Evolutionary conservation across 2,329 filamentous ascomycete species (phyloP), one percentile per base, ranked within the genome.

Genomic region (Apiospora marii): DNA sequence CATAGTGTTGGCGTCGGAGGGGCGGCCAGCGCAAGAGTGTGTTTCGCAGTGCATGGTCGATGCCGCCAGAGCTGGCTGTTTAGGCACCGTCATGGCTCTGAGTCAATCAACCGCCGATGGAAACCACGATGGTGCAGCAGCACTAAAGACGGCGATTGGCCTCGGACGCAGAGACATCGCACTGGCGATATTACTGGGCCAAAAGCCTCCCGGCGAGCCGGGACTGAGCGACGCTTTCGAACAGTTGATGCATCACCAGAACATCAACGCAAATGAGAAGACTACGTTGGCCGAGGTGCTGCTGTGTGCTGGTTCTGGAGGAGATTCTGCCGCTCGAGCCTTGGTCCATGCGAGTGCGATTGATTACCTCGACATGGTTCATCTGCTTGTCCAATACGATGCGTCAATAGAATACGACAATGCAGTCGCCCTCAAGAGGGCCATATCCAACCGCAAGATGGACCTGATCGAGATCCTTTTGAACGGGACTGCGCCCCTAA

Each of bases 281-380:
- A 79, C 88, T 58, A 83, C 84, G 2, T 81, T 91, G 74, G 83
- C 87, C 0, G 89, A 92, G 76, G 80, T 90, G 3, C 77, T 92
- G 1, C 82, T 92, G 1, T 90, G 89, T 70, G 89, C 87, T 0
- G 89, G 90, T 0, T 89, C 89, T 1, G 81, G 83, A 16, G 90
- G 90, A 1, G 85, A 88, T 19, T 80, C 83, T 0, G 80, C 89
- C 0, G 84, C 87, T 0, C 80, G 82, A 43, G 87, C 86, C 0
- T 81, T 91, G 0, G 80, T 87, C 8, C 81, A 85, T 44, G 86
- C 88, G 0, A 86, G 85, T 70, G 81, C 84, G 8, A 83, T 83
- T 1, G 85, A 87, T 61, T 89, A 87, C 73, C 83, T 87, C 72
- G 87, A 89, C 53, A 87, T 91, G 85, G 85, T 88, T 2, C 81